Base-by-base conservation (phyloP, 306 rosid species). In the apple (Malus domestica) region DNA sequence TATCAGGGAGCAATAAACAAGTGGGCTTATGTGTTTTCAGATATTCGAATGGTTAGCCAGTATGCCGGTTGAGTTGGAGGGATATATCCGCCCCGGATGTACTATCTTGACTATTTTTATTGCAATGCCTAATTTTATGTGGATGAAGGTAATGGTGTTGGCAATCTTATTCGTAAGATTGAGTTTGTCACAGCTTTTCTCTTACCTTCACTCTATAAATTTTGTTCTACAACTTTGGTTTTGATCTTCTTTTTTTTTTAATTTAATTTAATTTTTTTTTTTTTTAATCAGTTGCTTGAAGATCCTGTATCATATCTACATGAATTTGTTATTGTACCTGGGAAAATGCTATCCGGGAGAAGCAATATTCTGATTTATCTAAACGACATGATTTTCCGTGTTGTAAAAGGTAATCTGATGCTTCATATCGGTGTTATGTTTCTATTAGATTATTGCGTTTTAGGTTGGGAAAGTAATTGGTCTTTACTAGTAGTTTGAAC, bases 1-100 rank as follows among this genome's bases (percentile, higher is more conserved):
- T 44, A 51, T 61, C 12, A 81, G 58, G 79, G 77, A 45, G 82
- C 80, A 76, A 78, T 85, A 89, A 87, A 92, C 83, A 67, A 66
- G 74, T 79, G 40, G 68, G 63, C 65, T 44, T 60, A 71, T 76
- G 75, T 76, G 30, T 73, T 82, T 85, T 67, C 91, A 96, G 99
- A 96, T 96, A 86, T 96, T 90, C 81, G 90, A 96, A 82, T 96
- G 99, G 99, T 81, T 96, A 87, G 80, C 98, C 52, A 90, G 83
- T 64, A 96, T 96, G 99, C 99, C 99, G 32, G 78, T 96, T 65
- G 99, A 96, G 88, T 86, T 96, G 87, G 99, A 96, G 89, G 99
- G 99, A 25, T 96, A 92, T 86, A 92, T 96, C 45, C 96, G 99
- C 30, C 98, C 99, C n/a, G 99, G 99, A 44, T 96, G 99, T 78